Base-by-base conservation (phyloP, 2,329 filamentous ascomycete genomes). In the Cytospora mali region DNA sequence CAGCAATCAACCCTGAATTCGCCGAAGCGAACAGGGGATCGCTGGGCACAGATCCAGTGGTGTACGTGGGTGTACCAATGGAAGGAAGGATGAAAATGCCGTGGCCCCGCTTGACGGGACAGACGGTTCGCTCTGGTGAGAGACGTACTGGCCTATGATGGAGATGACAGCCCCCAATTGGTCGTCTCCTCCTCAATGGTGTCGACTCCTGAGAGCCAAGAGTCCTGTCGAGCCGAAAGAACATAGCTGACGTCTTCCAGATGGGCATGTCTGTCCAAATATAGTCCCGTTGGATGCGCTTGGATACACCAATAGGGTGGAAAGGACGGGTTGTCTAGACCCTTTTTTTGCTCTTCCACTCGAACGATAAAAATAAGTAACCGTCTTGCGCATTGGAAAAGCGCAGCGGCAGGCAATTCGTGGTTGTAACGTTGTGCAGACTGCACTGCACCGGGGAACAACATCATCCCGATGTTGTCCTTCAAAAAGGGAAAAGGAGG, bases 41-140 rank as follows among this genome's bases (percentile, higher is more conserved):
- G 80, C 86, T 88, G 86, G 84, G 88, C 92, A 96, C 93, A 96
- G 88, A 90, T 93, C 90, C 88, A 55, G 46, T 60, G 33, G 25
- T 54, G 31, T 13, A 28, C 31, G 27, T 49, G 11, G 39, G 28
- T 54, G 27, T 49, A 35, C 18, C 29, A 14, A 51, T 33, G 27
- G 14, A 48, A 28, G 33, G 21, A 27, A 2, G 14, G 21, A 29
- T n/a, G 35, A 21, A 21, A 39, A 3, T 21, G 27, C 6, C 51
- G 39, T 39, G 25, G 28, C 23, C 28, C 54, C 14, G 4, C 10
- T 14, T 21, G 14, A 28, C 18, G 6, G 18, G 35, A 14, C 14
- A 46, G 14, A 9, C n/a, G 23, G 42, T n/a, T 46, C 42, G 42
- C 42, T 46, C 42, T 46, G 42, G 21, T 27, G n/a, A n/a, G 6